Base-by-base conservation (phyloP, 306 rosid genomes). In the Begonia peltatifolia region DNA sequence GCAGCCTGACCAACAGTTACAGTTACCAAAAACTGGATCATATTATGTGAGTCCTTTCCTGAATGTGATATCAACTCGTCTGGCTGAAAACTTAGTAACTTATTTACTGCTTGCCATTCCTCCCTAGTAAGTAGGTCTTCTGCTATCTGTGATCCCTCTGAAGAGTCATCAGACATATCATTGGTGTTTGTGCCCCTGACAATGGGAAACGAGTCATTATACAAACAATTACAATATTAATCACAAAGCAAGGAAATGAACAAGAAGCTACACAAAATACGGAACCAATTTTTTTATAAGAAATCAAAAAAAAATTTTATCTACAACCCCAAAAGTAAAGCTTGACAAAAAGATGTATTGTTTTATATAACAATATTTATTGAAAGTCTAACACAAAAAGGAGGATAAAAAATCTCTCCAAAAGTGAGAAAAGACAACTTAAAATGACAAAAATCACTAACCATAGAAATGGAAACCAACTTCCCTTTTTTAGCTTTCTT, bases 51-150 rank as follows among this genome's bases (percentile, higher is more conserved):
- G 55, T 83, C 97, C 66, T 71, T 83, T 62, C 77, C 71, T 30
- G 84, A 65, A 53, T 67, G 78, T 63, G 65, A 38, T 51, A 59
- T 47, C 70, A 52, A 64, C 56, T 85, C 95, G 47, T 83, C 94
- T 9, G 89, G 86, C 70, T 86, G 95, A 71, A 62, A 68, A 74
- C 95, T 86, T 61, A 90, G 63, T 52, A 90, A 70, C 75, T 86
- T 90, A 66, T 83, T 83, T 43, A 90, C 76, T 65, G 94, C 99
- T 70, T 83, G 82, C 99, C 94, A 90, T 72, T 90, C 99, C 65
- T 87, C 96, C 63, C 75, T 87, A 11, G 96, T 83, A 70, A 87
- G 69, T 62, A 70, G 63, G 70, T 87, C 87, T 58, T 85, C 87
- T n/a, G 53, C 61, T 48, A 73, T 64, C 52, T 73, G 74, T 30